These are phyloP conservation scores for Dactylella cylindrospora DNA, from an alignment of 2,329 filamentous ascomycete genomes.

Conservation along the genomic window DNA sequence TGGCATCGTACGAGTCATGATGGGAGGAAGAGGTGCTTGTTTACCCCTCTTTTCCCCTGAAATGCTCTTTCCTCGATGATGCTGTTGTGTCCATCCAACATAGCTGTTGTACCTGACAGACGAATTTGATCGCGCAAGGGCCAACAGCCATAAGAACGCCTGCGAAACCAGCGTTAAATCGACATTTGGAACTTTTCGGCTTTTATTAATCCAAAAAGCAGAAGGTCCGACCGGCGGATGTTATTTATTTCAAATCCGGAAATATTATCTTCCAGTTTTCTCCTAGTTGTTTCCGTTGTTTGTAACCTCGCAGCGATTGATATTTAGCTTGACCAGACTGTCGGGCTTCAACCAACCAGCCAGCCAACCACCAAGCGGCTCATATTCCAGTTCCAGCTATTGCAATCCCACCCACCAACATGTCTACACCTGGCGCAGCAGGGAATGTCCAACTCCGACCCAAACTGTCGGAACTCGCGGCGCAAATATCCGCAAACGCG, in stretches of 20 bases:
- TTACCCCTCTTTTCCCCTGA: conserved; percentile 34
- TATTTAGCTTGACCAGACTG: too few relatives aligned
- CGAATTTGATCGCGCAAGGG: neutral
- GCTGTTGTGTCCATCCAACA: conserved; percentile 5
- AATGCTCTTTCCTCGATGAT: conserved; percentile 25
- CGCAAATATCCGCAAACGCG: conserved; percentile 42
- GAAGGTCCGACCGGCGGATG: too few relatives aligned
- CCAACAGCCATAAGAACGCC: conserved; percentile 1
- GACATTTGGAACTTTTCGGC: too few relatives aligned
- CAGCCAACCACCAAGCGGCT: too few relatives aligned
- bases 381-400: neutral
- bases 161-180: neutral
- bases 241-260: too few relatives aligned
- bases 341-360: too few relatives aligned
- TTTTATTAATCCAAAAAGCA: too few relatives aligned
- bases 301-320: too few relatives aligned
- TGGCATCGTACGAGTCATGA: neutral
- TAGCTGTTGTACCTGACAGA: conserved; percentile 6
- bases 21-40: neutral
- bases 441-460: conserved; percentile 29
- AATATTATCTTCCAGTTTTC: too few relatives aligned
- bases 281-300: too few relatives aligned
- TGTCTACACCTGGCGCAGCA: conserved; percentile 13
- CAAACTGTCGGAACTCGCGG: conserved; percentile 44
- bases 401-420: conserved; percentile 4